Evolutionary conservation across 78 protist species (phyloP).

Genomic region (Protostelium mycophagum): DNA sequence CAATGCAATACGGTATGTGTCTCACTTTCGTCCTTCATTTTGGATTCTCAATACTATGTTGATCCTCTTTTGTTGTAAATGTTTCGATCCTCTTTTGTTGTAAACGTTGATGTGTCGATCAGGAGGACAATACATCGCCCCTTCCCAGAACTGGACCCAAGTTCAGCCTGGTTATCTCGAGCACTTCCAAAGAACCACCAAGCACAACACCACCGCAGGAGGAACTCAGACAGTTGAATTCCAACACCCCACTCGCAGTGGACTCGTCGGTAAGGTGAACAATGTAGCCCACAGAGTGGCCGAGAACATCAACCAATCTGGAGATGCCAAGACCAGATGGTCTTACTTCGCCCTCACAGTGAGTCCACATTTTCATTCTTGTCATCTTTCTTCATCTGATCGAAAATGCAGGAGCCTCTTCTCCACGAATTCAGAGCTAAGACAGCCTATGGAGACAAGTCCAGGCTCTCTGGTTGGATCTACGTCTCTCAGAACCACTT

Average conservation of each 20-base stretch:
- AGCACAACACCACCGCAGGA: not conserved
- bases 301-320: not conserved
- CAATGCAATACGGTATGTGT: too few relatives aligned
- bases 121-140: not conserved
- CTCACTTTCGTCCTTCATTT: too few relatives aligned
- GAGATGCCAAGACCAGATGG: not conserved
- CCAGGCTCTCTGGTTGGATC: not conserved
- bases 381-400: not conserved
- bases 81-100: too few relatives aligned
- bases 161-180: not conserved
- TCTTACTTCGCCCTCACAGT: not conserved
- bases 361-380: not conserved
- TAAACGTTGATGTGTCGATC: not conserved
- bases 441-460: not conserved
- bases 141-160: not conserved
- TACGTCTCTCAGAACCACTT: slow-evolving; percentile 1
- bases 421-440: not conserved
- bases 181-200: not conserved
- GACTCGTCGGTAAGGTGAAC: not conserved
- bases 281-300: not conserved
- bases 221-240: not conserved
- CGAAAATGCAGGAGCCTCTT: not conserved
- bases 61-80: too few relatives aligned
- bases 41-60: too few relatives aligned
- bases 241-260: slow-evolving; percentile 1